Evolutionary conservation across 1,284 basidiomycete genomes (phyloP).

Genomic region (Leccinum cinnamomeum): DNA sequence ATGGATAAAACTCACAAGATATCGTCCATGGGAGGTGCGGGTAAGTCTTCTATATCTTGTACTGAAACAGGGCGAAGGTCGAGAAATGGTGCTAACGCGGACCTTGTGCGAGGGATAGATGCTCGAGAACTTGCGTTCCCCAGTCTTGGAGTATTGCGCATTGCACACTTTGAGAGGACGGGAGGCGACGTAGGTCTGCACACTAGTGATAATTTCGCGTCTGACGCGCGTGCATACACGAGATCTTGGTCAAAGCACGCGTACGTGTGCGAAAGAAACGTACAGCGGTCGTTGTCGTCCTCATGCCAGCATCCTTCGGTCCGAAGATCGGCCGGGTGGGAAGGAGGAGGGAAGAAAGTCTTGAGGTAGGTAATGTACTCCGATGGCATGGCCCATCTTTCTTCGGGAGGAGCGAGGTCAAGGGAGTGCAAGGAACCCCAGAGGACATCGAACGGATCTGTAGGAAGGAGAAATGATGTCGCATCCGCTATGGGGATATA

Average conservation of each 20-base stretch:
- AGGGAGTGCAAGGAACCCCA: constrained; percentile 34
- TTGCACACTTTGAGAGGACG: constrained; percentile 40
- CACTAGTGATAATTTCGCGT: constrained; percentile 22
- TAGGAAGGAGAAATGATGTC: constrained; percentile 46
- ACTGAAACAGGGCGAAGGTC: constrained; percentile 21
- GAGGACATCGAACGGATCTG: constrained; percentile 51
- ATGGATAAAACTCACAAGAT: constrained; percentile 30
- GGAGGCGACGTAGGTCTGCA: constrained; percentile 41
- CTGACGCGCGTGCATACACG: constrained; percentile 20
- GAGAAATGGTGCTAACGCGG: constrained; percentile 19
- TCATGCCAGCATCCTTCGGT: constrained; percentile 39
- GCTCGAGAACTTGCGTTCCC: constrained; percentile 23
- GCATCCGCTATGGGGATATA: constrained; percentile 49
- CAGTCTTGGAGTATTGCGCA: constrained; percentile 38
- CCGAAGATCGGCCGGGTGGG: constrained; percentile 27
- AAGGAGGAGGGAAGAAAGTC: constrained; percentile 17
- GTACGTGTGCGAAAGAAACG: constrained; percentile 19
- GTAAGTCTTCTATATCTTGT: constrained; percentile 27
- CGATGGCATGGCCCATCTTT: constrained; percentile 41
- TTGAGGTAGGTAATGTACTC: constrained; percentile 43
- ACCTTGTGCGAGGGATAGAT: constrained; percentile 30
- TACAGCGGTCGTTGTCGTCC: constrained; percentile 36
- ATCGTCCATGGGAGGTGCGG: constrained; percentile 31
- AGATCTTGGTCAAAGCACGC: constrained; percentile 18
- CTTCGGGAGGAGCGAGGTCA: constrained; percentile 42